phyloP scores from a whole-genome alignment of 768 basidiomycete species.

The Chiua virens region DNA sequence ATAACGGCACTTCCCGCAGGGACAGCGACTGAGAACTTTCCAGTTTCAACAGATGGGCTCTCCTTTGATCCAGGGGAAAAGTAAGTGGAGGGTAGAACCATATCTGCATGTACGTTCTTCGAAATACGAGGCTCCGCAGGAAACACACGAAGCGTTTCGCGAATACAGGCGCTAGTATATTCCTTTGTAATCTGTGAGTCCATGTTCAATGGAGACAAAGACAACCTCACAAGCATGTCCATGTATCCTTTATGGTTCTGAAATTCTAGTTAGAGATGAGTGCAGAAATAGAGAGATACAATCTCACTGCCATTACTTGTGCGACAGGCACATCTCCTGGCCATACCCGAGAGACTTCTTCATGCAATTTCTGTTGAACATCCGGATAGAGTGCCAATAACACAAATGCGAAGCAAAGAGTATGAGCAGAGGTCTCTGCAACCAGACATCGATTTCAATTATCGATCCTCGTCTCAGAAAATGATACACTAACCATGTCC shows the following conservation, averaged over 20 bases:
- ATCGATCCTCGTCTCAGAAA: neutral
- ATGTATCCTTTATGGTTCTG: slow-evolving; percentile 43
- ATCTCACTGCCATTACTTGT: slow-evolving; percentile 29
- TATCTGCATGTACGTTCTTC: slow-evolving; percentile 37
- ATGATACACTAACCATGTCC: slow-evolving; percentile 42
- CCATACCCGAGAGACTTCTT: slow-evolving; percentile 42
- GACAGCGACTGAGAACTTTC: slow-evolving; percentile 36
- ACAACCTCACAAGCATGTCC: slow-evolving; percentile 34
- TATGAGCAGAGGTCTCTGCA: slow-evolving; percentile 49
- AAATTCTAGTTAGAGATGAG: neutral
- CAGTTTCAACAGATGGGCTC: slow-evolving; percentile 18
- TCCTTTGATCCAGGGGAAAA: slow-evolving; percentile 32
- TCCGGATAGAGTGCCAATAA: slow-evolving; percentile 53
- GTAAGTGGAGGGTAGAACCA: slow-evolving; percentile 32
- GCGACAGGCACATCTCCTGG: slow-evolving; percentile 34
- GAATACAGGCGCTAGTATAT: slow-evolving; percentile 43
- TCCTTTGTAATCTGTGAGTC: slow-evolving; percentile 28
- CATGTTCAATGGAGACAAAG: neutral
- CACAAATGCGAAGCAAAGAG: slow-evolving; percentile 41
- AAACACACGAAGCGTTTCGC: slow-evolving; percentile 47
- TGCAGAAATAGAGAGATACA: neutral
- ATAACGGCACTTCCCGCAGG: slow-evolving; percentile 39
- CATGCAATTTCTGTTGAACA: slow-evolving; percentile 44
- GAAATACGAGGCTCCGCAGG: slow-evolving; percentile 38
- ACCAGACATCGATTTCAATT: slow-evolving; percentile 6